Percentiles rank a stretch among this genome's conserved stretches.
These are phyloP conservation scores for carrot (Daucus carota) DNA, from an alignment of 129 eudicot genomes.

Conservation along the genomic window DNA sequence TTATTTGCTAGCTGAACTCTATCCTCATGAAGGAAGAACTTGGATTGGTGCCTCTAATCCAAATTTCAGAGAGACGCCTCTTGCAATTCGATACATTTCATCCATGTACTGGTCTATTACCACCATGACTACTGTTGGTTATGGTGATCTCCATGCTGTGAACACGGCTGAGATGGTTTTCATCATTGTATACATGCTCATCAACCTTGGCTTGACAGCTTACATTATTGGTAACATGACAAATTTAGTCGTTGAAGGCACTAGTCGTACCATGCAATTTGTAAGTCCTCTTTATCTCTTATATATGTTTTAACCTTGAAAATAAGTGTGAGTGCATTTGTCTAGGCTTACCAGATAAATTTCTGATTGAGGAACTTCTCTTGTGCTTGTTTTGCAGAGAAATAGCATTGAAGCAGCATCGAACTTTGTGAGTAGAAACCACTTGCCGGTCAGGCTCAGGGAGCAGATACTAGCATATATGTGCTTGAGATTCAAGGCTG, in stretches of 20 bases:
- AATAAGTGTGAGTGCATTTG: background rate
- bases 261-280: conserved; percentile 93
- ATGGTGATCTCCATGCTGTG: conserved; percentile 87
- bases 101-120: conserved; percentile 93
- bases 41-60: conserved; percentile 76
- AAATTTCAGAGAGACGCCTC: conserved; percentile 56
- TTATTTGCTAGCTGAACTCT: conserved; percentile 73
- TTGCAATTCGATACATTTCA: conserved; percentile 54
- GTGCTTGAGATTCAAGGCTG: conserved; percentile 92
- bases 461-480: conserved; percentile 83
- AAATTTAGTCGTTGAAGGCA: conserved; percentile 90
- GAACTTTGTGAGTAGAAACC: conserved; percentile 73
- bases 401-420: conserved; percentile 94
- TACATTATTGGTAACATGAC: conserved; percentile 97
- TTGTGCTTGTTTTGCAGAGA: conserved; percentile 43
- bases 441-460: conserved; percentile 68
- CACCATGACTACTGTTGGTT: conserved; percentile 94
- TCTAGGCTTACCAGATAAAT: background rate
- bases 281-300: conserved; percentile 31
- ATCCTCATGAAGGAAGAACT: conserved; percentile 77
- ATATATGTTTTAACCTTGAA: background rate
- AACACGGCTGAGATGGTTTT: conserved; percentile 84
- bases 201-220: conserved; percentile 84
- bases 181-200: conserved; percentile 75
- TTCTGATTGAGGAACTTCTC: background rate